Evolutionary conservation across 2,329 filamentous ascomycete genomes (phyloP), one percentile per base, ranked within the genome.

Genomic region (Chaetomium globosum): DNA sequence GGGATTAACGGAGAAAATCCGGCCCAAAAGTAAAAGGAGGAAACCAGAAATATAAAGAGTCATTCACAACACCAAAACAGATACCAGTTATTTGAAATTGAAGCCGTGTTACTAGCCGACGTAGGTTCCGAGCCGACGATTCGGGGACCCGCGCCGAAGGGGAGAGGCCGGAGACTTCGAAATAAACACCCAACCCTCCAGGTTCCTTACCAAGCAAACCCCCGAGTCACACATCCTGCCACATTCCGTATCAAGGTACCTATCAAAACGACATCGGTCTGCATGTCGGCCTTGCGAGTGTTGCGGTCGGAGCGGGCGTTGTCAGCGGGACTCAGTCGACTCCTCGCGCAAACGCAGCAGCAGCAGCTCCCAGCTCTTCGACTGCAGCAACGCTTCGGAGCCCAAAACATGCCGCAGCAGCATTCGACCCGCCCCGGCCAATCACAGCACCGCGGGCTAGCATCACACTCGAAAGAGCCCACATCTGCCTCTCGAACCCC

Each of bases 381-480:
- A 39, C 54, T 26, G 23, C 63, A 60, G 53, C 67, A 61, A 53
- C 59, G 31, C 21, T 61, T 56, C 61, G 49, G 59, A 63, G 64
- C 58, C 64, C 65, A 66, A 65, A 66, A 59, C 57, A 66, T 71
- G 71, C 55, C 69, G 65, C 68, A 68, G 57, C 65, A 68, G 56
- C 68, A 63, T 59, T 69, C 54, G 57, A 63, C 63, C 66, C 66
- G 68, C 61, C 58, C 59, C 54, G 65, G 65, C 71, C 71, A 72
- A 74, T 73, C 69, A 72, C 63, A 70, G 65, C 46, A 57, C 48
- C 62, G 68, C 57, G 39, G 61, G 67, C 70, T 73, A 70, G 69
- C 72, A 68, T 74, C 72, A 72, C 70, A 68, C 54, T 60, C 16
- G 19, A 19, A 56, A 23, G 52, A 63, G 58, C 63, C 70, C 68